Evolutionary conservation across 1,284 basidiomycete species (phyloP).

Genomic region (Moesziomyces sp.): DNA sequence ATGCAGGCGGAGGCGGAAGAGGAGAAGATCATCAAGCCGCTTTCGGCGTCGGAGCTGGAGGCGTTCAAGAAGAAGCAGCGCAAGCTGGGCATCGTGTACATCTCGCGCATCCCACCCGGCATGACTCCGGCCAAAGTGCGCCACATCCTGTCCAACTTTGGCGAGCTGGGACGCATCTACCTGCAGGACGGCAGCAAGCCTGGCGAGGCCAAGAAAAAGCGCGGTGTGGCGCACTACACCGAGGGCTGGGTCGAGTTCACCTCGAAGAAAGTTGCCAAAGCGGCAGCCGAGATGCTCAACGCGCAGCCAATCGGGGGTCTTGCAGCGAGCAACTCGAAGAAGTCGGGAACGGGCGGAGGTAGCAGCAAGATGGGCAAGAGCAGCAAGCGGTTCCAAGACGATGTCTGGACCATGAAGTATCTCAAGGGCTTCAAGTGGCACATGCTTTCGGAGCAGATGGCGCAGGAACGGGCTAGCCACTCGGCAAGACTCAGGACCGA

Average conservation of each 20-base stretch:
- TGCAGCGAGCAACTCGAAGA: conserved; percentile 40
- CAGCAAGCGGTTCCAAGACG: conserved; percentile 80
- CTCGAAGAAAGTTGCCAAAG: conserved; percentile 89
- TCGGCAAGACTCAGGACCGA: conserved; percentile 88
- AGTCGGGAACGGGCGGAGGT: conserved; percentile 49
- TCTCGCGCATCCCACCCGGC: conserved; percentile 95
- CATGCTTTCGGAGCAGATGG: conserved; percentile 98
- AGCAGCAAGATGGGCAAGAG: conserved; percentile 51
- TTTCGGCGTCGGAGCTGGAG: conserved; percentile 54
- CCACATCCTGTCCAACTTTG: conserved; percentile 72
- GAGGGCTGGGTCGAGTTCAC: conserved; percentile 99
- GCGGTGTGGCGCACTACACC: conserved; percentile 78
- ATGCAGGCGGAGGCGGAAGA: conserved; percentile 33
- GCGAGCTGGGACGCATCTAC: conserved; percentile 64
- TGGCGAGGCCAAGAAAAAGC: conserved; percentile 40
- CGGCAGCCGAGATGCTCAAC: conserved; percentile 93
- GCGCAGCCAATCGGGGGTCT: conserved; percentile 82
- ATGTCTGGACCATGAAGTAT: conserved; percentile 99
- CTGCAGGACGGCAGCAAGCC: conserved; percentile 57
- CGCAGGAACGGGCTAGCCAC: conserved; percentile 91
- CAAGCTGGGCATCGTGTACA: conserved; percentile 82
- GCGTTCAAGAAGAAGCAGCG: conserved; percentile 60
- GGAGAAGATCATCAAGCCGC: conserved; percentile 47
- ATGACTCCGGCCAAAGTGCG: conserved; percentile 97
- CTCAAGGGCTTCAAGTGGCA: conserved; percentile 98